These are phyloP conservation scores for Pseudonectria buxi DNA, from an alignment of 2,329 filamentous ascomycete genomes.

Conservation along the genomic window DNA sequence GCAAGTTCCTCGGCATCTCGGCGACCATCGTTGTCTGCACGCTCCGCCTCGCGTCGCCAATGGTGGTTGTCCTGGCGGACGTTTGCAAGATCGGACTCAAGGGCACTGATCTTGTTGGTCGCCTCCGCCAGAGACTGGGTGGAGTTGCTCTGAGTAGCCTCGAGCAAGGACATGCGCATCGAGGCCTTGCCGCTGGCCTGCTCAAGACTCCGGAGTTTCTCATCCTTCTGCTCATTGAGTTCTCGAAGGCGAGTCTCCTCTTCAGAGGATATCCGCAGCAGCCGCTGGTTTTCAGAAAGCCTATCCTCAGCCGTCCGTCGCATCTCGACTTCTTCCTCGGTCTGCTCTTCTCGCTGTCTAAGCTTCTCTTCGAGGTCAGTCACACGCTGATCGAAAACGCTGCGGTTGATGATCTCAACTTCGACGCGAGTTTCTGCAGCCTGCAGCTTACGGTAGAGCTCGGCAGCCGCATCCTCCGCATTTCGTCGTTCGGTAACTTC, in stretches of 20 bases:
- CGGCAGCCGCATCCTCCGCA: conserved; percentile 47
- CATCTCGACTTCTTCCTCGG: conserved; percentile 55
- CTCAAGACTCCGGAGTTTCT: conserved; percentile 55
- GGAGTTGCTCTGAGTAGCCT: conserved; percentile 56
- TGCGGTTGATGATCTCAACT: conserved; percentile 55
- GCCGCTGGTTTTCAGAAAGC: conserved; percentile 63
- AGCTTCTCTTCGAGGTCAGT: conserved; percentile 64
- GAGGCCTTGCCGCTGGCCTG: conserved; percentile 46
- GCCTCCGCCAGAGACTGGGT: conserved; percentile 50
- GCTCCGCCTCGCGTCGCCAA: conserved; percentile 57
- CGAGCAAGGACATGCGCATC: conserved; percentile 60
- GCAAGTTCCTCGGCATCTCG: conserved; percentile 43
- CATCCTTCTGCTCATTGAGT: conserved; percentile 62
- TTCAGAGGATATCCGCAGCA: conserved; percentile 63
- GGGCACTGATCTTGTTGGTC: conserved; percentile 45
- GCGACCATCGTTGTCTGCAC: conserved; percentile 45
- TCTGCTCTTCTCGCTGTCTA: conserved; percentile 53
- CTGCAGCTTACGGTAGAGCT: conserved; percentile 48
- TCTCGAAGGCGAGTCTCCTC: conserved; percentile 63
- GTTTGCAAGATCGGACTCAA: conserved; percentile 50
- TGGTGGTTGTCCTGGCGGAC: conserved; percentile 51
- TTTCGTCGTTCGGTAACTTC: conserved; percentile 42
- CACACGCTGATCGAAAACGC: conserved; percentile 53
- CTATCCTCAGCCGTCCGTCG: conserved; percentile 66
- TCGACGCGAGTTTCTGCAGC: conserved; percentile 53